Base-by-base conservation (phyloP, 306 rosid genomes). In the Dryas drummondii region DNA sequence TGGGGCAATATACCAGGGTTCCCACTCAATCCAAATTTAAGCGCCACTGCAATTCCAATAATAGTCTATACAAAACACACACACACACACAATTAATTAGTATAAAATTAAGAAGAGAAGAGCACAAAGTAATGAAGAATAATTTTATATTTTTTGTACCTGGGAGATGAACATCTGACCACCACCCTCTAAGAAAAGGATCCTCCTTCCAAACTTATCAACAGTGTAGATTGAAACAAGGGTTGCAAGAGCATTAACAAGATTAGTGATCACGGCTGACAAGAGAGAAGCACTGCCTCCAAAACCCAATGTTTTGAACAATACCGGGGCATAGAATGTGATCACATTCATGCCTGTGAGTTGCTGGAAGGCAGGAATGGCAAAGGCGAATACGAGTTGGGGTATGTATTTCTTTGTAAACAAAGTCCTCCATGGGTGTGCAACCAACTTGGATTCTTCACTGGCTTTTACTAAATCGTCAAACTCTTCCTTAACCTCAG, bases 311-410 rank as follows among this genome's bases (percentile, higher is more conserved):
- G 97, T 84, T 81, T 79, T 88, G 86, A 90, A 90, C 80, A 93
- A 70, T 48, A 93, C 80, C 3, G 94, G 98, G 7, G 96, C 97
- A 55, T 93, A 89, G 76, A 93, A 91, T 1, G 93, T 87, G 82
- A 91, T 91, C 49, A 88, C 94, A 67, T 90, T 90, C 66, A 84
- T 76, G 70, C 93, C 98, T 5, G 98, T 93, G 68, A 93, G 83
- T 62, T 93, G 97, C 71, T 93, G 97, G 64, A 93, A 93, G 37
- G 88, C 84, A 1, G 94, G 98, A 9, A 90, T 91, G 22, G 41
- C 61, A 17, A 93, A 22, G 68, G 97, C 91, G 3, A 93, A 78
- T 5, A 68, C 55, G 1, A 90, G 86, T n/a, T 88, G 94, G 1
- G 97, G 93, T 56, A 94, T 87, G 9, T 90, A 90, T 77, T 90